Evolutionary conservation across 164 flowering plant species (phyloP), one percentile per base, ranked within the genome.

Genomic region (Dillenia turbinata): DNA sequence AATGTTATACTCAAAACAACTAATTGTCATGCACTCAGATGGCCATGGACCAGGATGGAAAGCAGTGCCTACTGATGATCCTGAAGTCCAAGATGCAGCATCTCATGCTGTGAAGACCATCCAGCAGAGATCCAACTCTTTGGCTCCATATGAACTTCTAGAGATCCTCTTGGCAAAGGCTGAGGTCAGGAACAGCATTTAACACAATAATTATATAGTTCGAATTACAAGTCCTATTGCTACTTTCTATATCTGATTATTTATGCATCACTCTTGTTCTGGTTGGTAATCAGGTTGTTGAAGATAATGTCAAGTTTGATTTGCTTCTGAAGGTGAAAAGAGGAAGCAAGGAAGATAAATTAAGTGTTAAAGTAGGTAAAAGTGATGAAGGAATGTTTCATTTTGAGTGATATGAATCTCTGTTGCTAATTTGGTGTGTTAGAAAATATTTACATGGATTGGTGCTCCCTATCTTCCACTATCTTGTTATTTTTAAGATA

Each of bases 71-170:
- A 61, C 59, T 9, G 63, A 67, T 44, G 72, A 70, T 67, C 72
- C 78, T 60, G 66, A 51, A 48, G 75, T 74, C 43, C 71, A 74
- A 47, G 74, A 66, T 66, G 77, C 78, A 13, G 78, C 75, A n/a
- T 33, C 67, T 47, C 75, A 67, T 60, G 78, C 69, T 67, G 62
- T 74, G 10, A 71, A 55, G 69, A 67, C 60, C 40, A 63, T 74
- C 19, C 71, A 63, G 64, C 56, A 64, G 69, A 67, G 71, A 67
- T 74, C 78, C 48, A 71, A 74, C 59, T 66, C 71, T 0, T 46
- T 70, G 47, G 52, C 60, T 14, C 74, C 77, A 10, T 70, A 70
- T 56, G 65, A 62, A 49, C 68, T 74, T 45, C 56, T 62, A 33
- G 73, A 73, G 65, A 56, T 69, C 10, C 46, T 70, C 43, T 60